Conservation (phyloP, 257 asterid genomes). For the Scutellaria baicalensis region DNA sequence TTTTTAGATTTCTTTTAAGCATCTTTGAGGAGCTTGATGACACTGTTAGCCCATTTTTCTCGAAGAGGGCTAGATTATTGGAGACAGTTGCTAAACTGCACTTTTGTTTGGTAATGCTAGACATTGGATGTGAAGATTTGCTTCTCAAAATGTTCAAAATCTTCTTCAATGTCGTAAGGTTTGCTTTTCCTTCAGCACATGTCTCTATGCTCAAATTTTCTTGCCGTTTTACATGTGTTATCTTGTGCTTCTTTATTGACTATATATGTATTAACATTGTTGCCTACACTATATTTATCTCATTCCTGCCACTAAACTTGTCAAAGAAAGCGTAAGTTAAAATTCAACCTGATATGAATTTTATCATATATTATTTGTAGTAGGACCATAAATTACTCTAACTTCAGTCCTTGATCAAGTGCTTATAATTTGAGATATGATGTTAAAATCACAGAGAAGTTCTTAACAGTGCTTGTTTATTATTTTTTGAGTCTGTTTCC, state of each 20-base stretch:
- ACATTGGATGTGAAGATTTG: conserved; percentile 72
- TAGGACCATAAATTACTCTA: neutral
- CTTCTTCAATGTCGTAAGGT: conserved; percentile 74
- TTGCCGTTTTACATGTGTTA: conserved; percentile 4
- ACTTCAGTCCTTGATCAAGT: neutral
- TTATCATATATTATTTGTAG: neutral
- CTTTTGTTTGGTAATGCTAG: conserved; percentile 68
- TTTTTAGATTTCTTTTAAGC: conserved; percentile 51
- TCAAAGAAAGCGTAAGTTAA: neutral
- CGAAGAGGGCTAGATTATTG: conserved; percentile 45
- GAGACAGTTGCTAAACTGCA: conserved; percentile 60
- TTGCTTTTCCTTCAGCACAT: conserved; percentile 11
- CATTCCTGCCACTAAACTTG: neutral
- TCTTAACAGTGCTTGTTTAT: neutral
- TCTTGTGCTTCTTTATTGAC: neutral
- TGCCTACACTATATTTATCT: neutral
- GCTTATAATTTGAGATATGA: neutral
- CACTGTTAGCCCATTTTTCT: conserved; percentile 47
- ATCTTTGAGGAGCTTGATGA: conserved; percentile 64
- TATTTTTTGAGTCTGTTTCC: neutral
- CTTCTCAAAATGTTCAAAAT: conserved; percentile 59
- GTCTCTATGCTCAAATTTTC: neutral
- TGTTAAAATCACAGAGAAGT: neutral
- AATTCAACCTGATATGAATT: neutral
- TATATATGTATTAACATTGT: neutral